Evolutionary conservation across 2,329 filamentous ascomycete species (phyloP), one percentile per base, ranked within the genome.

Genomic region (Claviceps monticola): DNA sequence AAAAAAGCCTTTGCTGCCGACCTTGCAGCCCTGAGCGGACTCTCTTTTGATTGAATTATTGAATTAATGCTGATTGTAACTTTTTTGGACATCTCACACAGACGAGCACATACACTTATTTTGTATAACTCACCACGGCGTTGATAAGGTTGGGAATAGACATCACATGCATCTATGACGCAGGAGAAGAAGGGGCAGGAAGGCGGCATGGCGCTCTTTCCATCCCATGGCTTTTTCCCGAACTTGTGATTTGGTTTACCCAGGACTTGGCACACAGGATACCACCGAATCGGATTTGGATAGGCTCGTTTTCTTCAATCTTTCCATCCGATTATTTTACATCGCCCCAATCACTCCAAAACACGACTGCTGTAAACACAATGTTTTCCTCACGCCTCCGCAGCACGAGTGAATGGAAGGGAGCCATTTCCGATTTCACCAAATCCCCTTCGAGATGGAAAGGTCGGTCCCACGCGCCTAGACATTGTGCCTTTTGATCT

Each of bases 1-100:
- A 39, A 79, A 79, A 56, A 67, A 72, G 59, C 75, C 77, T 2
- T 58, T 80, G 45, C 59, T 80, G 23, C 70, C 74, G 29, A 64
- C 60, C 17, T 51, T 67, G 48, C 66, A 67, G 8, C 44, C 56
- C 21, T 49, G 46, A 50, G 34, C 6, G 37, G 38, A 4, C 41
- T 23, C 29, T 47, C 11, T 13, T 46, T 37, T 16, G 29, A 34
- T 11, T 34, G 29, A 4, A 34, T 4, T 11, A 34, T 11, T 34
- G 29, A 4, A 34, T 4, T 11, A 34, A 34, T 34, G 29, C 29
- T 34, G 29, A 34, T 46, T 7, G 5, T 38, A 9, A 21, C 29
- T 29, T 36, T 37, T 37, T 21, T 17, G 36, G 7, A 23, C 9
- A 23, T 5, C 34, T 6, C 14, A 51, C 11, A 34, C 43, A 43